Evolutionary conservation across 371 early-diverging fungal genomes (phyloP).

Genomic region (Cokeromyces recurvatus): DNA sequence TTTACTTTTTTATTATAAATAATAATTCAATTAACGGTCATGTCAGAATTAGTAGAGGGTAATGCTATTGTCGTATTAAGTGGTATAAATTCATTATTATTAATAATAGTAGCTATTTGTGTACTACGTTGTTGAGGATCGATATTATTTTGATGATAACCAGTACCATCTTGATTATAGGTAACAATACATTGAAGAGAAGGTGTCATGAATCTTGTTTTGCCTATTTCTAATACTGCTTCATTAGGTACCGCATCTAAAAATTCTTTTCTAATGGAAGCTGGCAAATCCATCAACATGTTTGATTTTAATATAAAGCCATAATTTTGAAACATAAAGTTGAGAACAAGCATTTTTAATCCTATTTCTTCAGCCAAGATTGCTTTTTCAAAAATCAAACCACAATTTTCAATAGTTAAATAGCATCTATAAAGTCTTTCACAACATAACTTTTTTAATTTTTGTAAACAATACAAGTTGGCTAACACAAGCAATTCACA

Average conservation of each 20-base stretch:
- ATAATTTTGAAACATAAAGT: constrained; percentile 50
- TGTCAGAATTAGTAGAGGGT: constrained; percentile 2
- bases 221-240: constrained; percentile 34
- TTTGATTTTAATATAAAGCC: constrained; percentile 51
- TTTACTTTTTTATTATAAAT: too few relatives aligned
- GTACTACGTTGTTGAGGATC: constrained; percentile 5
- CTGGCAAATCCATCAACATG: constrained; percentile 34
- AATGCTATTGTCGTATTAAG: constrained; percentile 1
- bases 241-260: constrained; percentile 40
- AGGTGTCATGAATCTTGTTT: too few relatives aligned
- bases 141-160: constrained; percentile 1
- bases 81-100: constrained; percentile 11
- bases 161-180: too few relatives aligned
- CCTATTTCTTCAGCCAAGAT: constrained; percentile 50
- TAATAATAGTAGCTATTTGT: too few relatives aligned
- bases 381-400: constrained; percentile 51
- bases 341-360: constrained; percentile 40
- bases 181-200: too few relatives aligned
- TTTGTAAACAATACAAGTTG: constrained; percentile 50
- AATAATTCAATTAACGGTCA: constrained; percentile 2
- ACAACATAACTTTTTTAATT: constrained; percentile 56
- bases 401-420: constrained; percentile 49
- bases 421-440: constrained; percentile 43
- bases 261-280: constrained; percentile 24
- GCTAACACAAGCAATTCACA: constrained; percentile 55